Conservation (phyloP, 495 filamentous ascomycete genomes). For the Aspergillus nanangensis region DNA sequence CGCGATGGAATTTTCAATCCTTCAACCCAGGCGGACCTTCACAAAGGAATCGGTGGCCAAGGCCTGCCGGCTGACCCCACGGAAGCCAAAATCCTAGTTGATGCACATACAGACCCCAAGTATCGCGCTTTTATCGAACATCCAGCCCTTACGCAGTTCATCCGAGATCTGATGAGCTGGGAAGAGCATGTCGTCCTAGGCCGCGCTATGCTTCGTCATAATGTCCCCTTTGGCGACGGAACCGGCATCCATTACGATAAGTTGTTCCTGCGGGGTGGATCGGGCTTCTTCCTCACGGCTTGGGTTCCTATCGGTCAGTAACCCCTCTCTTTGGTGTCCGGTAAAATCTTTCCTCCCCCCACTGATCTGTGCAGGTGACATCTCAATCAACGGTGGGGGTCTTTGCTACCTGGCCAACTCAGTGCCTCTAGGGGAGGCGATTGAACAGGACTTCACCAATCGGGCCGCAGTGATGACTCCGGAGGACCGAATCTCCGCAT, state of each 20-base stretch:
- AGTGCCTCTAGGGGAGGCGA: conserved; percentile 8
- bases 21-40: conserved; percentile 30
- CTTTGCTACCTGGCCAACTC: conserved; percentile 48
- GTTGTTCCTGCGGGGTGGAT: conserved; percentile 48
- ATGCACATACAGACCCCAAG: conserved; percentile 41
- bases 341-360: neutral
- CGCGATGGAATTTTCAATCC: conserved; percentile 40
- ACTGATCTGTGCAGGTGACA: conserved; percentile 27
- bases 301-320: conserved; percentile 50
- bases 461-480: conserved; percentile 8
- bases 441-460: conserved; percentile 17
- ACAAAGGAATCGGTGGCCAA: conserved; percentile 44
- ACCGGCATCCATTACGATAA: conserved; percentile 57
- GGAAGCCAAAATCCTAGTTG: conserved; percentile 36
- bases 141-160: conserved; percentile 38
- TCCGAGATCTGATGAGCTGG: conserved; percentile 46
- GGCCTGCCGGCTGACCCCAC: conserved; percentile 28
- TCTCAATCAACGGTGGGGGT: conserved; percentile 44
- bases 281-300: conserved; percentile 48
- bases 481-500: conserved; percentile 18
- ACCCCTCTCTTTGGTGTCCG: neutral
- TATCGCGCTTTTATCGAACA: conserved; percentile 49
- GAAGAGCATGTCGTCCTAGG: conserved; percentile 35
- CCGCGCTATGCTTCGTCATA: conserved; percentile 47
- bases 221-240: conserved; percentile 45